A percentile compares a stretch with the other conserved stretches of the same genome.
Evolutionary conservation across 1,139 yeast genomes (phyloP).

Genomic region (Martiniozyma asiatica): DNA sequence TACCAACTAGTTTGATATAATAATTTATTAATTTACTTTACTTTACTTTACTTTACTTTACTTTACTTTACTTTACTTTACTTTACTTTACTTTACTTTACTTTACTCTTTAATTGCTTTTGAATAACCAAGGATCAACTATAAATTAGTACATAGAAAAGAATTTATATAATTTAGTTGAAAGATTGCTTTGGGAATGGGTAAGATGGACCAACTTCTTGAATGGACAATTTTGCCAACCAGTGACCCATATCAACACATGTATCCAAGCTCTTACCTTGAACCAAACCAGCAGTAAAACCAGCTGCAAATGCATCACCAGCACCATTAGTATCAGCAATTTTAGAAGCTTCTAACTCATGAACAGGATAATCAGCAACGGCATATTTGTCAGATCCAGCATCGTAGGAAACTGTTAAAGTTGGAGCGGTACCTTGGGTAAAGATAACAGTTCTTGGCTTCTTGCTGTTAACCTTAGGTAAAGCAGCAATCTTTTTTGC

Average conservation of each 20-base stretch:
- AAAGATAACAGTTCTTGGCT: conserved; percentile 76
- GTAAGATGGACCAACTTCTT: conserved; percentile 88
- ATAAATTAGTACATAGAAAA: no score
- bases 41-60: neutral
- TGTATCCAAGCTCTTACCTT: conserved; percentile 51
- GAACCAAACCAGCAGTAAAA: conserved; percentile 78
- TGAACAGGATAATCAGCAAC: conserved; percentile 55
- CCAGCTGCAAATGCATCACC: conserved; percentile 99
- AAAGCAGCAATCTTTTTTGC: conserved; percentile 73
- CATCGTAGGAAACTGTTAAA: conserved; percentile 49
- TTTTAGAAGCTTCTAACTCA: conserved; percentile 50
- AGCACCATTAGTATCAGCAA: conserved; percentile 95
- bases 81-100: neutral
- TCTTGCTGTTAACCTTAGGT: conserved; percentile 62
- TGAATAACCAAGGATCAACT: no score
- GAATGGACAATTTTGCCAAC: conserved; percentile 88
- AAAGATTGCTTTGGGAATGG: conserved; percentile 69
- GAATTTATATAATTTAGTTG: no score
- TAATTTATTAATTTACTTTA: neutral
- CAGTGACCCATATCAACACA: conserved; percentile 87
- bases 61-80: neutral
- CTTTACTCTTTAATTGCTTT: no score
- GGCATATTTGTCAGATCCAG: conserved; percentile 32
- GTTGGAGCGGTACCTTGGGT: conserved; percentile 93
- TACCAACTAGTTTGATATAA: conserved; percentile 1